Conservation (phyloP, 1,139 yeast species). For the Magnusiomyces magnusii region DNA sequence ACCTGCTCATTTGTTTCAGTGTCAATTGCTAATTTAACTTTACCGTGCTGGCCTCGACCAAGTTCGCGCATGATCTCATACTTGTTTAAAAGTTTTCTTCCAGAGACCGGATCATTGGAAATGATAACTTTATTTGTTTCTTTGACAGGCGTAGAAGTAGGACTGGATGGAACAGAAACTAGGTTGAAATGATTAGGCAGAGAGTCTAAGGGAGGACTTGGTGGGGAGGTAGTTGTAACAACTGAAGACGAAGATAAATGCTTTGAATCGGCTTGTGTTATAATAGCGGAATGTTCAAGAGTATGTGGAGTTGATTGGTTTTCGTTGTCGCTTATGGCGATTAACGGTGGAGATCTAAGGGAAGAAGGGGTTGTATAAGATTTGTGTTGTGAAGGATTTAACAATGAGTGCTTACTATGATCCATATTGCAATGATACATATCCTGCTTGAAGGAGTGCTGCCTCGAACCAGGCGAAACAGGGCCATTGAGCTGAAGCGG, state of each 20-base stretch:
- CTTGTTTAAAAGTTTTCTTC: slow-evolving; percentile 77
- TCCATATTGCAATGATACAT: not conserved
- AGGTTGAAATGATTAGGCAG: not conserved
- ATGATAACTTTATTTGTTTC: slow-evolving; percentile 77
- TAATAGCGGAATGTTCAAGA: not conserved
- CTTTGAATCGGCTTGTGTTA: not conserved
- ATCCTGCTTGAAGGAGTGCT: not conserved
- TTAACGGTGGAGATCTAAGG: not conserved
- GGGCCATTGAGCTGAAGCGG: not conserved
- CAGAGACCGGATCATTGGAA: slow-evolving; percentile 83
- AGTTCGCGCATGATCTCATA: slow-evolving; percentile 83
- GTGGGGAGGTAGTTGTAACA: not conserved
- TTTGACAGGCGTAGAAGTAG: slow-evolving; percentile 42
- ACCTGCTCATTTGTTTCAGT: slow-evolving; percentile 62
- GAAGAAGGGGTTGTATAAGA: not conserved
- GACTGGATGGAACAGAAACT: slow-evolving; percentile 6
- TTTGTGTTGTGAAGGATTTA: not conserved
- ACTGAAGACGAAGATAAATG: not conserved
- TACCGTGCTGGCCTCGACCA: slow-evolving; percentile 97
- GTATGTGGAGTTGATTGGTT: not conserved
- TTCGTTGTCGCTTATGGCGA: not conserved
- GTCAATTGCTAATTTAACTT: slow-evolving; percentile 85
- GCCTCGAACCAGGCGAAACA: not conserved
- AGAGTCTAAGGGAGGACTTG: not conserved
- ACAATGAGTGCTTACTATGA: not conserved